These are phyloP conservation scores for Fusarium veterinarium DNA, from an alignment of 2,329 filamentous ascomycete genomes.

Conservation along the genomic window DNA sequence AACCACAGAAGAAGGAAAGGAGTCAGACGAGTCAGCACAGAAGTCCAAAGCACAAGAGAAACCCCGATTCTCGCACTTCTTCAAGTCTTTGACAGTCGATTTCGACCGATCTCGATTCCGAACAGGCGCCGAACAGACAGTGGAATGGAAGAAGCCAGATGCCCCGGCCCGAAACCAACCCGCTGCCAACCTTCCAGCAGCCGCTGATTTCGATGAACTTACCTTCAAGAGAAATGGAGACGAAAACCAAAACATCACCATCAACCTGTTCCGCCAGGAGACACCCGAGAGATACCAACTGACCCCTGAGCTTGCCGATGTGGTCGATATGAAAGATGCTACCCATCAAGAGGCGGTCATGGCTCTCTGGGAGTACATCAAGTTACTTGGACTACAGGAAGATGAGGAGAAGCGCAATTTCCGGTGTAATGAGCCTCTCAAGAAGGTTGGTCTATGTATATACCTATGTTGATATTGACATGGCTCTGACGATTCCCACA, in stretches of 20 bases:
- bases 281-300: slow-evolving; percentile 85
- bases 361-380: slow-evolving; percentile 95
- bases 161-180: slow-evolving; percentile 62
- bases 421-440: slow-evolving; percentile 85
- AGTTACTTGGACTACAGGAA: slow-evolving; percentile 85
- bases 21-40: slow-evolving; percentile 43
- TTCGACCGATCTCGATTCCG: slow-evolving; percentile 72
- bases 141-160: slow-evolving; percentile 90
- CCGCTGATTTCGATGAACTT: slow-evolving; percentile 87
- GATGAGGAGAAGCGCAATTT: slow-evolving; percentile 95
- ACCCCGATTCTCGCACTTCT: slow-evolving; percentile 79
- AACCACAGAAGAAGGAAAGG: slow-evolving; percentile 43
- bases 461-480: not conserved
- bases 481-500: slow-evolving; percentile 52
- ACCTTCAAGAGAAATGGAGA: slow-evolving; percentile 93
- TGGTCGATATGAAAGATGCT: slow-evolving; percentile 87
- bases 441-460: slow-evolving; percentile 67
- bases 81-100: slow-evolving; percentile 81
- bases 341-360: slow-evolving; percentile 89
- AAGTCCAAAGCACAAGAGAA: slow-evolving; percentile 57
- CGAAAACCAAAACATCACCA: slow-evolving; percentile 89
- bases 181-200: slow-evolving; percentile 58
- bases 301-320: slow-evolving; percentile 81
- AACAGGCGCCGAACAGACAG: slow-evolving; percentile 65
- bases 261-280: slow-evolving; percentile 88